Evolutionary conservation across 306 rosid genomes (phyloP), one percentile per base, ranked within the genome.

Genomic region (Rosa persica): DNA sequence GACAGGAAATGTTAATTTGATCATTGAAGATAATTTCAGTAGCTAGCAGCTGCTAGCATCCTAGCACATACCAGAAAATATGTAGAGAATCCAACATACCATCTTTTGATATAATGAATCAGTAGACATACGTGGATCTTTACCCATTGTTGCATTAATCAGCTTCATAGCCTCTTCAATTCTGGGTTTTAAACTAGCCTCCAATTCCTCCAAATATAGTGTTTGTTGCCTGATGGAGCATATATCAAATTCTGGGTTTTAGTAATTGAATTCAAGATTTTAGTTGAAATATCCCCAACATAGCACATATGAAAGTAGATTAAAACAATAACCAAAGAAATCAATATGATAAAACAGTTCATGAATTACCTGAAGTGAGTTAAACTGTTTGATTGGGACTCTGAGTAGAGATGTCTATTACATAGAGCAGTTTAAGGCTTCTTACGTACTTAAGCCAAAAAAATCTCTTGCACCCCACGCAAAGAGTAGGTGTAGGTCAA

Each of bases 151-250:
- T 34, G 43, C 19, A 40, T 0, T 5, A n/a, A 55, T 3, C 70
- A 65, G 65, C 27, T 72, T 65, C 70, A 20, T 47, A 34, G 81
- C 68, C 48, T 71, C 66, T 77, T 77, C 52, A 40, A 81, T 70
- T 67, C 60, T 75, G 60, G 46, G 48, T 69, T 67, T 49, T 19
- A 72, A 16, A 16, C 3, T 1, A 7, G 43, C 12, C 36, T 30
- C 22, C n/a, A 27, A 4, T 7, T 2, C 5, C 13, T 66, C 71
- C 48, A 8, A 10, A 46, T 44, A 8, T 66, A 19, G 22, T 38
- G 2, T 39, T 6, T 39, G 20, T 39, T 39, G 47, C 27, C 48
- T 66, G 69, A 13, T 30, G 5, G 3, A 66, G 5, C 27, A 38
- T 13, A 66, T 30, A 66, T 17, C 22, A 38, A 66, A 39, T 30